Conservation (phyloP, 176 grass and related monocot genomes). For the Aegilops sharonensis region DNA sequence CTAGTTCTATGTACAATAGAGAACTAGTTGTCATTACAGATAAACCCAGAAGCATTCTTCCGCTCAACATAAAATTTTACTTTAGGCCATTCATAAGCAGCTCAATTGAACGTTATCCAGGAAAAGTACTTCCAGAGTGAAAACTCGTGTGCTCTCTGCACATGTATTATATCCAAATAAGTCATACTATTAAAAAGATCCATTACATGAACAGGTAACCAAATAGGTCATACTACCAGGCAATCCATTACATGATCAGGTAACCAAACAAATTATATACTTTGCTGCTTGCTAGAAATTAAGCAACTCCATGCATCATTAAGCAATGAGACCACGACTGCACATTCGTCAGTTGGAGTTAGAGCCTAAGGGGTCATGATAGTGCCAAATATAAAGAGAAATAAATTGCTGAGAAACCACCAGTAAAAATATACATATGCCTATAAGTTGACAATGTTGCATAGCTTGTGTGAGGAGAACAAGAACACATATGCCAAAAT, state of each 20-base stretch:
- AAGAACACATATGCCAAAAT: not conserved
- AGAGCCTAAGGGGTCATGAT: too few relatives aligned
- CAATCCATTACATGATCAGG: not conserved
- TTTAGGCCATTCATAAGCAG: not conserved
- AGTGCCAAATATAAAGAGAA: not conserved
- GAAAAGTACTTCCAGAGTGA: not conserved
- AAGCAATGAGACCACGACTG: not conserved
- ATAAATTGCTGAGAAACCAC: not conserved
- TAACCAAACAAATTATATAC: not conserved
- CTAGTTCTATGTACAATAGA: not conserved
- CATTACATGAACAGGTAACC: too few relatives aligned
- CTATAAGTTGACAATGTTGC: not conserved
- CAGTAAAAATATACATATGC: too few relatives aligned
- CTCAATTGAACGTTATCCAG: not conserved
- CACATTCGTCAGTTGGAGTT: not conserved
- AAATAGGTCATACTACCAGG: too few relatives aligned
- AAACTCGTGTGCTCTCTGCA: not conserved
- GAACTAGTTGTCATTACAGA: not conserved
- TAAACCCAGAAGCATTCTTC: not conserved
- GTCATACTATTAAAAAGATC: not conserved
- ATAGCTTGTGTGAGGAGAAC: not conserved
- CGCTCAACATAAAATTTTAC: not conserved
- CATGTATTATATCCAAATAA: not conserved
- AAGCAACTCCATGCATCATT: not conserved
- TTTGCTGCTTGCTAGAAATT: not conserved